Percentiles rank a stretch among this genome's conserved stretches.
Evolutionary conservation across 768 basidiomycete genomes (phyloP).

Genomic region (Epithele typhae): DNA sequence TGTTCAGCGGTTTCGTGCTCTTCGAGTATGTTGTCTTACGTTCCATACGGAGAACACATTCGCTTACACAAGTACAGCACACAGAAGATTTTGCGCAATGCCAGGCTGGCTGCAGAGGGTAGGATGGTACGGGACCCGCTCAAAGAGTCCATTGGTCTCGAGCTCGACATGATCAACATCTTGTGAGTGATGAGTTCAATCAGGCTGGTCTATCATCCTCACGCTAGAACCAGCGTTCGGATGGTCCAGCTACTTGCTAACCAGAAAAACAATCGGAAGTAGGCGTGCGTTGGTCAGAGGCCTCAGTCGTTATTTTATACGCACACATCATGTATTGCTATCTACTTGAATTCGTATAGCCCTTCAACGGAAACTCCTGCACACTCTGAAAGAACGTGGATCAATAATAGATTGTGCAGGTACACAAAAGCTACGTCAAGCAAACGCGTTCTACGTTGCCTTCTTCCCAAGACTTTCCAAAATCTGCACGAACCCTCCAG

Average conservation of each 20-base stretch:
- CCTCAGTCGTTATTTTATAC: too few relatives aligned
- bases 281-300: too few relatives aligned
- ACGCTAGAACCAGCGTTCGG: slow-evolving; percentile 49
- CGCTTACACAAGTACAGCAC: slow-evolving; percentile 42
- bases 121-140: slow-evolving; percentile 66
- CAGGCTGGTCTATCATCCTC: background rate
- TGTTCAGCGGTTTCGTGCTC: slow-evolving; percentile 83
- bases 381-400: too few relatives aligned
- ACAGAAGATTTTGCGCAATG: slow-evolving; percentile 79
- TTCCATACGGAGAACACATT: too few relatives aligned
- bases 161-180: slow-evolving; percentile 88
- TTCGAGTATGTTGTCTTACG: slow-evolving; percentile 58
- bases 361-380: too few relatives aligned
- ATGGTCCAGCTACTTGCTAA: slow-evolving; percentile 76
- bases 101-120: slow-evolving; percentile 67
- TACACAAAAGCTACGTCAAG: too few relatives aligned
- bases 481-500: slow-evolving; percentile 74
- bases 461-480: slow-evolving; percentile 66
- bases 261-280: slow-evolving; percentile 56
- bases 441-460: too few relatives aligned
- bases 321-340: too few relatives aligned
- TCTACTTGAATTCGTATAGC: too few relatives aligned
- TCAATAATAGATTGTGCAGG: too few relatives aligned
- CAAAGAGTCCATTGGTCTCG: slow-evolving; percentile 71
- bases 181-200: slow-evolving; percentile 45